Evolutionary conservation across 495 filamentous ascomycete genomes (phyloP), one percentile per base, ranked within the genome.

Genomic region (Entonaema liquescens): DNA sequence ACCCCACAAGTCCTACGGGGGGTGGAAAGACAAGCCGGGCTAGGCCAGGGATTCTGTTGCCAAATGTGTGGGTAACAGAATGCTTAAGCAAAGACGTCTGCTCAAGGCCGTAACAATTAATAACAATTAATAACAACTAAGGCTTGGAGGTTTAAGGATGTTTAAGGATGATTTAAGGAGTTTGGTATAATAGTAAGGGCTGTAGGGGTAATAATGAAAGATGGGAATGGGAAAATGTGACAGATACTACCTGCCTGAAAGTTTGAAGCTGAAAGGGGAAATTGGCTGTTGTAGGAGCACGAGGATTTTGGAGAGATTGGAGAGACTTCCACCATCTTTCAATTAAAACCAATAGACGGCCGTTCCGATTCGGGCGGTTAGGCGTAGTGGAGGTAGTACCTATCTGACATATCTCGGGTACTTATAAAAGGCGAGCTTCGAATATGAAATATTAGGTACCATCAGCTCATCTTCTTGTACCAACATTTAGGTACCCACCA

Each of bases 211-310:
- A 38, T 31, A 42, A 35, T n/a, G 44, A 53, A 35, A 31, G 26
- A 33, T 40, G 59, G 31, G 33, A 61, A n/a, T 15, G 29, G 42
- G 42, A 47, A 40, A 64, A 50, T 60, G 54, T 72, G 70, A 68
- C 65, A 68, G 65, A 67, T 64, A 65, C 70, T 50, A 72, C 70
- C 70, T 72, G 59, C 70, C 70, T 55, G 68, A 62, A 59, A 60
- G 53, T 58, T 64, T 65, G 28, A 57, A 65, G 65, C 70, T 72
- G 70, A 72, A 72, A 68, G 65, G 70, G 70, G 70, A 72, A 72
- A 72, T 65, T 68, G 50, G 38, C 58, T 67, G 52, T 47, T 58
- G 28, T 40, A 54, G 38, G 52, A 62, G 62, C 50, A 66, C 57
- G 56, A 62, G 56, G 57, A 61, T 61, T 68, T n/a, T n/a, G n/a